Base-by-base conservation (phyloP, 1,284 basidiomycete species). In the Irpex sp. region DNA sequence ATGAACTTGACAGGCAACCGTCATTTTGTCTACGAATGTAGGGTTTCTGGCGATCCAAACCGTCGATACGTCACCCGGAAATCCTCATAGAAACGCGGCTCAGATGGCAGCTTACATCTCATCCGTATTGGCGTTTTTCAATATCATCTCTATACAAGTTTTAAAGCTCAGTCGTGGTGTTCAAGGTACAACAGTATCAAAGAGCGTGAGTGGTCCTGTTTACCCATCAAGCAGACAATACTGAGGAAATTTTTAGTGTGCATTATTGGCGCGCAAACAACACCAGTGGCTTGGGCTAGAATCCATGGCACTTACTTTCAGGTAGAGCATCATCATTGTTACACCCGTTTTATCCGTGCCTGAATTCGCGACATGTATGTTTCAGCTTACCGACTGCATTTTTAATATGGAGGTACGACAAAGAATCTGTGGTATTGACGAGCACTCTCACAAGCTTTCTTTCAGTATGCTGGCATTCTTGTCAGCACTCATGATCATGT, bases 11-110 rank as follows among this genome's bases (percentile, higher is more conserved):
- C 55, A 65, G 64, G 61, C 64, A 1, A 65, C 64, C 3, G 64
- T 65, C 58, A 71, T 81, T 6, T 64, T 81, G 56, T 76, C 74
- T 1, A 77, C 75, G 13, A 79, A 81, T 50, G 77, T 80, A 1
- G 73, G 70, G 0, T 76, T 81, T 46, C 72, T 81, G 5, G 73
- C 76, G 0, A 78, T 78, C 49, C 67, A 73, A 56, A 75, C 72
- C 11, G 68, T 76, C 21, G 72, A 75, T 58, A 66, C 60, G 1
- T n/a, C n/a, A n/a, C n/a, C n/a, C n/a, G 54, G 11, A 13, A 35
- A 46, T n/a, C 9, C 31, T 0, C 46, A 65, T n/a, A 66, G 68
- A 11, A 69, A 63, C 8, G 58, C 66, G 0, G 69, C 68, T 0
- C 71, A 75, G 56, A 67, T 72, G n/a, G 50, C 69, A 33, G 69